Evolutionary conservation across 2,329 filamentous ascomycete species (phyloP), one percentile per base, ranked within the genome.

Genomic region (Juglanconis oblonga): DNA sequence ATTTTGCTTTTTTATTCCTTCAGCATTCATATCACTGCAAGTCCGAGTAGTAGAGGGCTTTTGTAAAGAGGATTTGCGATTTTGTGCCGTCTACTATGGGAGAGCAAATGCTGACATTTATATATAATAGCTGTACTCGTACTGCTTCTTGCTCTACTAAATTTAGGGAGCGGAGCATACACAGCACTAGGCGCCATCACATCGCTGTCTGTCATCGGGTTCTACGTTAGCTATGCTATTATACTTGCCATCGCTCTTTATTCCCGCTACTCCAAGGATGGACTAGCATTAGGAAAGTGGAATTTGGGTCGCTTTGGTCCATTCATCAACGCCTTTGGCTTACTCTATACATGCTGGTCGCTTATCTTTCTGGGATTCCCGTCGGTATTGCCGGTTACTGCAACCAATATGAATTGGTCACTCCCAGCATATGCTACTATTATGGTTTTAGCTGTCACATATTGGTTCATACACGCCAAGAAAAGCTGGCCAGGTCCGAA

Each of bases 381-480:
- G 3, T 57, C 52, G 1, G 42, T 55, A 13, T 42, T 64, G 36
- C 65, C 64, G 5, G 63, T 67, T 17, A 61, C 60, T 3, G 55
- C 62, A 2, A 48, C 62, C 33, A 66, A 66, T 7, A 65, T 67
- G 65, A 66, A 61, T 52, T 65, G 64, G 13, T 44, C 40, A 1
- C 56, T 56, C 3, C 55, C 51, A 4, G 55, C 24, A n/a, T 13
- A 13, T 10, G 3, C 10, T 10, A 9, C 45, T 8, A 48, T 24
- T 1, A 36, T 52, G 55, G 32, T 62, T 11, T 10, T 51, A 81
- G 79, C 64, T 89, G 79, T 90, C 58, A 82, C 80, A 24, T 24
- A 24, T 24, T 24, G 24, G 24, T 24, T 24, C 24, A 24, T 24
- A 24, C 24, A 2, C 24, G 24, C 24, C 24, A 24, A 2, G 24